These are phyloP conservation scores for Oryza longistaminata DNA, from an alignment of 176 grass and related monocot genomes.

Conservation along the genomic window DNA sequence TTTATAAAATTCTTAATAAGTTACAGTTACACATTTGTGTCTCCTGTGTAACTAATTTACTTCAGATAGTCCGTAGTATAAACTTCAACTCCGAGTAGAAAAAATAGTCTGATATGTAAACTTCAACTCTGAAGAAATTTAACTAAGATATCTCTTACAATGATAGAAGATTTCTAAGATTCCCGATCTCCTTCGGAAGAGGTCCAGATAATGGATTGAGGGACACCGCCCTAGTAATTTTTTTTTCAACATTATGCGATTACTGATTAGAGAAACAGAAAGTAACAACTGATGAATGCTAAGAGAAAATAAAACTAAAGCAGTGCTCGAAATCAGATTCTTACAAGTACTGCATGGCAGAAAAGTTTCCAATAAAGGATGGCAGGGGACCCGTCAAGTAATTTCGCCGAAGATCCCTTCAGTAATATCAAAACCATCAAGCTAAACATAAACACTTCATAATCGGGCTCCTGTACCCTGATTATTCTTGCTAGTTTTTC, in stretches of 20 bases:
- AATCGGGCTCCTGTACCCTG: not conserved
- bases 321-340: not conserved
- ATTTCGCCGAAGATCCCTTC: not conserved
- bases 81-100: no score
- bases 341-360: not conserved
- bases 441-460: not conserved
- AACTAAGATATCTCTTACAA: not conserved
- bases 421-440: not conserved
- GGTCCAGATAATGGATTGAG: not conserved
- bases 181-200: not conserved
- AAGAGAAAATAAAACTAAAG: not conserved
- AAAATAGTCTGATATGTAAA: not conserved
- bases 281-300: not conserved
- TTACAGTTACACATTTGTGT: not conserved
- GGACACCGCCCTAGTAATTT: not conserved
- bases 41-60: not conserved
- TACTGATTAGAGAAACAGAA: not conserved
- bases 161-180: not conserved
- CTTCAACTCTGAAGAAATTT: not conserved
- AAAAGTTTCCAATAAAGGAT: not conserved
- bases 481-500: not conserved
- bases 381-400: not conserved
- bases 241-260: not conserved
- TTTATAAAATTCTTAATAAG: not conserved
- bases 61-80: no score